These are phyloP conservation scores for Leptographium galeiforme DNA, from an alignment of 2,329 filamentous ascomycete species.

Conservation along the genomic window DNA sequence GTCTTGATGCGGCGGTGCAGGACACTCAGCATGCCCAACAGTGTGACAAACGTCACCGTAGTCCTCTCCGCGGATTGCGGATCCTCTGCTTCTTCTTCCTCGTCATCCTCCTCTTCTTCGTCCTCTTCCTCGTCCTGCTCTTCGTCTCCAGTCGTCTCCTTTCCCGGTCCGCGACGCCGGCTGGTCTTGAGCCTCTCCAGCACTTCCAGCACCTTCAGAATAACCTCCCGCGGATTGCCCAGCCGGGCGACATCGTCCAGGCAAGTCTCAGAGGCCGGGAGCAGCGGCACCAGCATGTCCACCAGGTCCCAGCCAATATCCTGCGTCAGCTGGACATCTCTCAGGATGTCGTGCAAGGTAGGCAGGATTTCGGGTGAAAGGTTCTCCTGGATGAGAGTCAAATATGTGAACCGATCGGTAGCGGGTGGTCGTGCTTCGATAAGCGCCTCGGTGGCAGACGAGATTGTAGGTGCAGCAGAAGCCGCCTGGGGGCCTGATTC, in stretches of 20 bases:
- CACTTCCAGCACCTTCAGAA: conserved; percentile 66
- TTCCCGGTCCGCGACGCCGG: conserved; percentile 22
- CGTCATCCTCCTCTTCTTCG: conserved; percentile 14
- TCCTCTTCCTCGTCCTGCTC: conserved; percentile 21
- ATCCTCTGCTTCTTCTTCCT: conserved; percentile 9
- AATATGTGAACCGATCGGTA: conserved; percentile 60
- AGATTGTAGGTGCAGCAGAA: conserved; percentile 14
- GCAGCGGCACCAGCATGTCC: conserved; percentile 54
- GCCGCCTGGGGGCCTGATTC: background rate
- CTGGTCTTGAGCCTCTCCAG: conserved; percentile 42
- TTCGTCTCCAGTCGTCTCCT: conserved; percentile 19
- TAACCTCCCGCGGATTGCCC: conserved; percentile 70
- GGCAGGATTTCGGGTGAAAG: conserved; percentile 54
- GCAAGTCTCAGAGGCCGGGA: conserved; percentile 56
- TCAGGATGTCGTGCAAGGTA: conserved; percentile 43
- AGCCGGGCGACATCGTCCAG: conserved; percentile 61
- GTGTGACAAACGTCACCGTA: conserved; percentile 11
- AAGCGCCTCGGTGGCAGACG: conserved; percentile 31
- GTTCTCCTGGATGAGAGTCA: conserved; percentile 65
- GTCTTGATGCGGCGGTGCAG: conserved; percentile 64
- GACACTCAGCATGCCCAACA: conserved; percentile 59
- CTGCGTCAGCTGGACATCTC: conserved; percentile 54
- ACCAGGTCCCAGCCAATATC: conserved; percentile 80
- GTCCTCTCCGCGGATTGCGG: conserved; percentile 9
- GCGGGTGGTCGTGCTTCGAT: conserved; percentile 35